Conservation (phyloP, 805 yeast species). For the Schizosaccharomyces lindneri region DNA sequence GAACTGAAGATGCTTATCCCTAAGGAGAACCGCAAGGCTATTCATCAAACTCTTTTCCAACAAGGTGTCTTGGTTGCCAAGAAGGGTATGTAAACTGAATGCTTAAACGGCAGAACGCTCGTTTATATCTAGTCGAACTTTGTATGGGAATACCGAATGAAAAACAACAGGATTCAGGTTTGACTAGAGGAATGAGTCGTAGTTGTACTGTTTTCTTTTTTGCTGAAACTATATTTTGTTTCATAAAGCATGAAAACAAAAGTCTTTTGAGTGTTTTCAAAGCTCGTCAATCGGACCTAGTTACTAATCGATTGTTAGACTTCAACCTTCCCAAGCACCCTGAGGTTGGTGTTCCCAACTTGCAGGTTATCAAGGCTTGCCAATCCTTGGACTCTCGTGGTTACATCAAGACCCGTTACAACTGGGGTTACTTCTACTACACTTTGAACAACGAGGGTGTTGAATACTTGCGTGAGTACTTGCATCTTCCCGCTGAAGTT, state of each 20-base stretch:
- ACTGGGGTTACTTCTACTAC: conserved; percentile 99
- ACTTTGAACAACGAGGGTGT: conserved; percentile 99
- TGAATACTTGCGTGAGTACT: conserved; percentile 90
- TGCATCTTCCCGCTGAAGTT: conserved; percentile 94
- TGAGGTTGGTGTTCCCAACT: conserved; percentile 27
- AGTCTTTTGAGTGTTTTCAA: too few relatives aligned
- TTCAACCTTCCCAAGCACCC: conserved; percentile 94
- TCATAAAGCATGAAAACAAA: too few relatives aligned
- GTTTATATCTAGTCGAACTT: too few relatives aligned
- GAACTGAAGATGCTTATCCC: conserved; percentile 59
- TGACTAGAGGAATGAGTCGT: too few relatives aligned
- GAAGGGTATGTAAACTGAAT: conserved; percentile 20
- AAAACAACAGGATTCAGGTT: too few relatives aligned
- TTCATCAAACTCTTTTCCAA: conserved; percentile 32
- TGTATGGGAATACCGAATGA: too few relatives aligned
- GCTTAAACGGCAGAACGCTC: background rate
- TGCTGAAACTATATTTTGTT: too few relatives aligned
- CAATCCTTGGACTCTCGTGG: conserved; percentile 98
- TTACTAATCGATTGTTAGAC: background rate
- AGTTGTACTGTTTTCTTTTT: too few relatives aligned
- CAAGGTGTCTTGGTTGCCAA: conserved; percentile 99
- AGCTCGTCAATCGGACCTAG: too few relatives aligned
- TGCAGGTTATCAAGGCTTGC: conserved; percentile 63
- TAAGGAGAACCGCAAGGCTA: conserved; percentile 97
- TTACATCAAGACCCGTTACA: conserved; percentile 97